Base-by-base conservation (phyloP, 2,329 filamentous ascomycete genomes). In the Sporothrix pseudoabietina region DNA sequence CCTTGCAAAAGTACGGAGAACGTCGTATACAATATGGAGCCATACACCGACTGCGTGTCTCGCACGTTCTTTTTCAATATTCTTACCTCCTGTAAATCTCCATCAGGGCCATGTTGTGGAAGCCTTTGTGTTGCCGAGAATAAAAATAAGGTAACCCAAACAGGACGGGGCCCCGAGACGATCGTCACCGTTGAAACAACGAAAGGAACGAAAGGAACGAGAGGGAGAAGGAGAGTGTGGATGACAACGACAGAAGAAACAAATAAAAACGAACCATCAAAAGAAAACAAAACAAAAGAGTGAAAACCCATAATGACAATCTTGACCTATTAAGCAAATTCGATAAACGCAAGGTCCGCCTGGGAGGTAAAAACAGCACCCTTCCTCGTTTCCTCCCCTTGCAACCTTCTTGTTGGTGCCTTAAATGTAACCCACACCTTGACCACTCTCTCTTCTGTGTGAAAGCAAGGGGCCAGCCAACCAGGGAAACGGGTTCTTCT, bases 361-460 rank as follows among this genome's bases (percentile, higher is more conserved):
- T 59, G 14, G 10, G 30, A n/a, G 55, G 30, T 59, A 59, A n/a
- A 35, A 7, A 7, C 16, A 16, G 4, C 55, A 3, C 9, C 55
- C 55, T 35, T 14, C 35, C 32, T 19, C 35, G 2, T 8, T 65
- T 35, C 35, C 35, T 35, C 35, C 35, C n/a, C 32, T 55, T 63
- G 35, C 35, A 63, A 10, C 19, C 35, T 35, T 55, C n/a, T 44
- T 35, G 10, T 66, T 41, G n/a, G 19, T 52, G 35, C 39, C 47
- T 47, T 72, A 32, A 52, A 41, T 57, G 49, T 26, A 72, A 72
- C 52, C 52, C 49, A 16, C 69, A 57, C 47, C 19, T 54, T 26
- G 22, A 16, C 32, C 65, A 32, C 39, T 26, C 22, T 35, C 35
- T 35, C 35, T 35, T 41, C 10, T 22, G 5, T 7, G 10, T 7